Conservation (phyloP, 305 asterid genomes). For the Fraxinus greggii region DNA sequence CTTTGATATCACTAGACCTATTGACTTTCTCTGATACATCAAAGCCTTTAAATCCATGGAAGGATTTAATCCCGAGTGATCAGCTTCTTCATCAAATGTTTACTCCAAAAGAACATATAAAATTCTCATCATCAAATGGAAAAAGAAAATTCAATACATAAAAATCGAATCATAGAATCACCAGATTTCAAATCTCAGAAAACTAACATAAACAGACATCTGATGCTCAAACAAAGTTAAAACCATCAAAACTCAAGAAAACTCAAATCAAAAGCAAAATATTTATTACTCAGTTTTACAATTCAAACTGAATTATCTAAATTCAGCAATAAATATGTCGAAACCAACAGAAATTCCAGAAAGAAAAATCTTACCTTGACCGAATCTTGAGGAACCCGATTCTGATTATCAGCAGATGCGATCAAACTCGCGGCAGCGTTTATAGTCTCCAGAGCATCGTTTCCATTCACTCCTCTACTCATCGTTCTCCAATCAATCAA, state of each 20-base stretch:
- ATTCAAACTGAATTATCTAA: slow-evolving; percentile 16
- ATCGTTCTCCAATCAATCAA: slow-evolving; percentile 33
- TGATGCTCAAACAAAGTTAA: not conserved
- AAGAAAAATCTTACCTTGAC: slow-evolving; percentile 44
- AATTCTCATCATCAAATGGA: not conserved
- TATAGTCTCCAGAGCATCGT: slow-evolving; percentile 60
- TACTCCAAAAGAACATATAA: not conserved
- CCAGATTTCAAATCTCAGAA: slow-evolving; percentile 30
- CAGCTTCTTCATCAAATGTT: not conserved
- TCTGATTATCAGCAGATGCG: slow-evolving; percentile 67
- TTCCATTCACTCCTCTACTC: slow-evolving; percentile 41
- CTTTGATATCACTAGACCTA: not conserved
- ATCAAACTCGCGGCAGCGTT: slow-evolving; percentile 92
- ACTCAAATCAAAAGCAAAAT: slow-evolving; percentile 1
- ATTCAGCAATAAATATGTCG: slow-evolving; percentile 1
- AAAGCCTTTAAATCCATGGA: not conserved
- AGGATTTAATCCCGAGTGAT: not conserved
- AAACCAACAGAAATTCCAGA: not conserved
- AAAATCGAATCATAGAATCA: slow-evolving; percentile 14
- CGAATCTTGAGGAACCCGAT: slow-evolving; percentile 49
- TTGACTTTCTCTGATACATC: not conserved
- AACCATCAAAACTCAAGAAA: not conserved
- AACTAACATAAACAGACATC: not conserved
- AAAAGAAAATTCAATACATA: not conserved
- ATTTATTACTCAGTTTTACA: slow-evolving; percentile 11